A percentile compares a stretch with the other conserved stretches of the same genome.
phyloP scores from a whole-genome alignment of 352 stramenopile genomes.

The Elongisporangium prolatum region DNA sequence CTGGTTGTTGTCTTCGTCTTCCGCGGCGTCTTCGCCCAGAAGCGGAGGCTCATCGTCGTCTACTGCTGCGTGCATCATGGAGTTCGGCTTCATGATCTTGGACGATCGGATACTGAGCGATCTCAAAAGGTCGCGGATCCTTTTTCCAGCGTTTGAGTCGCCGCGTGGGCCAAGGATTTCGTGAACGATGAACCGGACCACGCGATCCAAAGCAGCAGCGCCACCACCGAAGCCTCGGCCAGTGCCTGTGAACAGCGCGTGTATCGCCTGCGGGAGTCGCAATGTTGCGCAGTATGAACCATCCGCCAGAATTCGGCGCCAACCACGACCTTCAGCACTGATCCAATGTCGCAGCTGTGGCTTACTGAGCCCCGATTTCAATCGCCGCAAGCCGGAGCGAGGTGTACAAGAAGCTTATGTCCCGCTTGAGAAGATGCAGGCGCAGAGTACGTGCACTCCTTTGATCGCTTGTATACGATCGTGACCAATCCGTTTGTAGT shows the following conservation, averaged over 20 bases:
- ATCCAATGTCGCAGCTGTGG: constrained; percentile 48
- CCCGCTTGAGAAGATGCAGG: constrained; percentile 21
- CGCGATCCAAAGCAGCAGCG: neutral
- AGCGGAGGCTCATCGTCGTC: constrained; percentile 50
- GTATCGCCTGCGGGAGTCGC: constrained; percentile 43
- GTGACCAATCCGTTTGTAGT: too few relatives aligned
- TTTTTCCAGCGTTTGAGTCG: constrained; percentile 3
- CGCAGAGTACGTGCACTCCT: constrained; percentile 10
- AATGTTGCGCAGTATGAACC: constrained; percentile 17
- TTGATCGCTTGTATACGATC: neutral
- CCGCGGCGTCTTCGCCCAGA: constrained; percentile 15
- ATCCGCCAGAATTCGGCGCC: neutral
- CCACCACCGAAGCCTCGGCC: neutral
- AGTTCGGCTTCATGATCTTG: constrained; percentile 4
- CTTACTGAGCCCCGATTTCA: constrained; percentile 46
- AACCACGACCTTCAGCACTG: neutral
- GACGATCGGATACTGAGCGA: constrained; percentile 2
- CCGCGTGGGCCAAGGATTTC: neutral
- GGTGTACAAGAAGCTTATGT: constrained; percentile 19
- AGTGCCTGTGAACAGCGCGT: constrained; percentile 28
- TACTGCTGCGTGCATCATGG: constrained; percentile 5
- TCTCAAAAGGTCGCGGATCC: constrained; percentile 12
- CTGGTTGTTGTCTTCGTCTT: constrained; percentile 1
- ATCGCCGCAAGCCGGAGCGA: constrained; percentile 15
- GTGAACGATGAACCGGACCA: neutral